phyloP scores from a whole-genome alignment of 345 rosid genomes.

The Pugionium dolabratum region DNA sequence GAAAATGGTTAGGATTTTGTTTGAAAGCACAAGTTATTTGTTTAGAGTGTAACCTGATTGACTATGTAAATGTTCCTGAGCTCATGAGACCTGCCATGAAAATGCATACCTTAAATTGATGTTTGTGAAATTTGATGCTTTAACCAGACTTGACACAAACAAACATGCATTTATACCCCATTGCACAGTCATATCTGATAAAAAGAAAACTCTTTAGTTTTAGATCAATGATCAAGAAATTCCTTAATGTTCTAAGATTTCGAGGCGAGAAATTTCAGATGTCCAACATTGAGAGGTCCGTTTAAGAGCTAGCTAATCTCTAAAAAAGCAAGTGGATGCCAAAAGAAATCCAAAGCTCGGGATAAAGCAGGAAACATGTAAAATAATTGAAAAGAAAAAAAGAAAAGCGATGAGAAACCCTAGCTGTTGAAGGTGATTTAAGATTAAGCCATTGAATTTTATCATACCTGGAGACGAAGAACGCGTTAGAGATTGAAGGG shows the following conservation, averaged over 20 bases:
- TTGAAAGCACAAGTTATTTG: conserved; percentile 20
- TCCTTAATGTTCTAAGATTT: no score
- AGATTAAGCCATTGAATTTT: not conserved
- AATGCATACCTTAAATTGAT: not conserved
- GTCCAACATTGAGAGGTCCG: no score
- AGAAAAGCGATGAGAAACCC: not conserved
- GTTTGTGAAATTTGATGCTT: not conserved
- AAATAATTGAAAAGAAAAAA: not conserved
- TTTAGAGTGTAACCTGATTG: conserved; percentile 40
- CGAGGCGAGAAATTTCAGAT: no score
- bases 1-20: conserved; percentile 19
- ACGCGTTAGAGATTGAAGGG: not conserved
- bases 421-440: not conserved
- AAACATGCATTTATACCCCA: not conserved
- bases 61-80: conserved; percentile 30
- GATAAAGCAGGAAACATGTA: not conserved
- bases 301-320: no score
- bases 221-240: no score
- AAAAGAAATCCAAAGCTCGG: not conserved
- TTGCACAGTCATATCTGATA: no score
- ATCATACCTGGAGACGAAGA: conserved; percentile 30
- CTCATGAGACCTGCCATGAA: conserved; percentile 25
- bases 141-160: not conserved
- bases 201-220: no score
- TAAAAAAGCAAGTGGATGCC: not conserved